Conservation (phyloP, 768 basidiomycete species). For the Boletus barrowsii region DNA sequence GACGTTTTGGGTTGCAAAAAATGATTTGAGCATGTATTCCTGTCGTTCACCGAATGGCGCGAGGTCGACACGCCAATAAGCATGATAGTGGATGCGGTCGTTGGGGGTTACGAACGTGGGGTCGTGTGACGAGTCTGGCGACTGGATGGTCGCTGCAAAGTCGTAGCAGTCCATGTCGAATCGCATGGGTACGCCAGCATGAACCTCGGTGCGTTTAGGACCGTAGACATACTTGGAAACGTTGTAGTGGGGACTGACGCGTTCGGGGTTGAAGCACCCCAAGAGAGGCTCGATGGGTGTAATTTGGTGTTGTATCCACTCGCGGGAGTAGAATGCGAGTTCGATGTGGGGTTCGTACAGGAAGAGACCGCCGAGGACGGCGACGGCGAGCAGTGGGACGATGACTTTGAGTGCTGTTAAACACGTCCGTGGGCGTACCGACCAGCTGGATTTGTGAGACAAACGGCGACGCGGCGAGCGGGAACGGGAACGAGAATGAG, state of each 20-base stretch:
- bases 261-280: conserved; percentile 69
- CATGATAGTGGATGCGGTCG: conserved; percentile 71
- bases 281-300: conserved; percentile 57
- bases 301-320: conserved; percentile 76
- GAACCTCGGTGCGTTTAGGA: conserved; percentile 64
- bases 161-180: conserved; percentile 90
- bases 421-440: conserved; percentile 36
- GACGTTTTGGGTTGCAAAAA: conserved; percentile 87
- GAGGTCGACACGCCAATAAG: conserved; percentile 93
- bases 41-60: conserved; percentile 78
- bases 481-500: conserved; percentile 22
- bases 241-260: conserved; percentile 66
- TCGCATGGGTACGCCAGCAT: conserved; percentile 75
- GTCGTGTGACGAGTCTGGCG: conserved; percentile 8
- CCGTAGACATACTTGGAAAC: conserved; percentile 61
- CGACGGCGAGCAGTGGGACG: conserved; percentile 35
- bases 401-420: conserved; percentile 42
- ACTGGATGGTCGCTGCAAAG: conserved; percentile 79
- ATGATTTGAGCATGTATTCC: conserved; percentile 88
- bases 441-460: conserved; percentile 26
- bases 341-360: conserved; percentile 86
- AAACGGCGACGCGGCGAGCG: conserved; percentile 26
- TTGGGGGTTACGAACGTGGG: conserved; percentile 25
- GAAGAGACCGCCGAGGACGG: conserved; percentile 48
- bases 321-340: conserved; percentile 69